Conservation (phyloP, 176 grass and related monocot species). For the Poa annua region DNA sequence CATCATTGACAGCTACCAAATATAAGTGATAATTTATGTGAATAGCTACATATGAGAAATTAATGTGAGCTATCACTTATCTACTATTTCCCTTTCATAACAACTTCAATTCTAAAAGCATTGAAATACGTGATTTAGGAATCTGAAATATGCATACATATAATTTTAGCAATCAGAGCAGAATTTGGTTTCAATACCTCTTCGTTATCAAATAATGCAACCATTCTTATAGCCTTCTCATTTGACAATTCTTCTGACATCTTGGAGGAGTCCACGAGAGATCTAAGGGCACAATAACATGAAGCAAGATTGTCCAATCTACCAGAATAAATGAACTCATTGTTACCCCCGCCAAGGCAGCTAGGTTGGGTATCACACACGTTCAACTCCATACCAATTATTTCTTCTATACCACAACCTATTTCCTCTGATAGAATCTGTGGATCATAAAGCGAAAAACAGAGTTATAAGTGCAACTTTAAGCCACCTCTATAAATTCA, state of each 20-base stretch:
- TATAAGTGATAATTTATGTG: neutral
- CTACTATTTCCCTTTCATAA: neutral
- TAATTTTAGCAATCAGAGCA: constrained; percentile 12
- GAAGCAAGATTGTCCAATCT: constrained; percentile 97
- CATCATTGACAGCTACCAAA: neutral
- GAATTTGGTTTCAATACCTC: constrained; percentile 54
- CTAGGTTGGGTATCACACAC: constrained; percentile 95
- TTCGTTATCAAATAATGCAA: constrained; percentile 98
- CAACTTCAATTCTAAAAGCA: neutral
- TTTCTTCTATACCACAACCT: constrained; percentile 68
- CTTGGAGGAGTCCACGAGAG: constrained; percentile 77
- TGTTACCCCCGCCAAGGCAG: constrained; percentile 85
- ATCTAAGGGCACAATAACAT: constrained; percentile 88
- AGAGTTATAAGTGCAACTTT: constrained; percentile 9
- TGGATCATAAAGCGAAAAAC: neutral
- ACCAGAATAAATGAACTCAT: constrained; percentile 96
- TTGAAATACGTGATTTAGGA: neutral
- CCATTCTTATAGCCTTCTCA: constrained; percentile 86
- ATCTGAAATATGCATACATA: constrained; percentile 9
- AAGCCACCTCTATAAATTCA: neutral
- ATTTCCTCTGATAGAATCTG: constrained; percentile 90
- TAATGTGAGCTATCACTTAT: neutral
- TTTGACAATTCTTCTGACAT: constrained; percentile 57
- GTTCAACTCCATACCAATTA: constrained; percentile 89
- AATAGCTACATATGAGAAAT: neutral